phyloP scores from a whole-genome alignment of 1,139 yeast species.

The Saccharomyces hybrid region DNA sequence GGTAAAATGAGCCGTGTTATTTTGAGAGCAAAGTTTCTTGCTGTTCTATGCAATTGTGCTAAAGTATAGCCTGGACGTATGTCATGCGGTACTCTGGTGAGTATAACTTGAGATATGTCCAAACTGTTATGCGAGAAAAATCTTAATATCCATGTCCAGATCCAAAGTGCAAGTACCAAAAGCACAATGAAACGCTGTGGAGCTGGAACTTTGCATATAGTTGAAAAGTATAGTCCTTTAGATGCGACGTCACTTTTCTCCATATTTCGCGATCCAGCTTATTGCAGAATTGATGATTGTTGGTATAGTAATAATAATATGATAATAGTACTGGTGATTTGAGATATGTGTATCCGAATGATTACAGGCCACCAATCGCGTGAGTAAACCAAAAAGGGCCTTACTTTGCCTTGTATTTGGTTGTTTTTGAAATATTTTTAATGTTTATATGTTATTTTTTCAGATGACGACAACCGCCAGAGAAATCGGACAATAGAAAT shows the following conservation, averaged over 20 bases:
- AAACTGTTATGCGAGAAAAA: constrained; percentile 33
- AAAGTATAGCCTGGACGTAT: constrained; percentile 22
- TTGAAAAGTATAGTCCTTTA: neutral
- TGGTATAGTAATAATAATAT: neutral
- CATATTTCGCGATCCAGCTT: neutral
- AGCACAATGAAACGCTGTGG: constrained; percentile 43
- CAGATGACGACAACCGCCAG: neutral
- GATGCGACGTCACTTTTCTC: neutral
- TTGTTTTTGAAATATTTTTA: too few relatives aligned
- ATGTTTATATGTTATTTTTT: neutral
- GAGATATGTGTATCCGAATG: too few relatives aligned
- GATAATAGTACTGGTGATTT: too few relatives aligned
- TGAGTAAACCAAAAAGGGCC: neutral
- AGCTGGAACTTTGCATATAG: constrained; percentile 32
- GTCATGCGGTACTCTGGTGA: constrained; percentile 30
- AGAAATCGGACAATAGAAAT: neutral
- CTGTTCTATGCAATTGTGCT: constrained; percentile 19
- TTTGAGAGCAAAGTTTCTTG: constrained; percentile 21
- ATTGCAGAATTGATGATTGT: neutral
- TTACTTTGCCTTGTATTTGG: too few relatives aligned
- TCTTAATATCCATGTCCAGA: constrained; percentile 41
- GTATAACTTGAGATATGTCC: constrained; percentile 35
- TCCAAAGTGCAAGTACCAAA: constrained; percentile 40
- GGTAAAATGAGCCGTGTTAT: constrained; percentile 26
- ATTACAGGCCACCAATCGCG: neutral